phyloP scores from a whole-genome alignment of 805 yeast species.

The Danielia oregonensis region DNA sequence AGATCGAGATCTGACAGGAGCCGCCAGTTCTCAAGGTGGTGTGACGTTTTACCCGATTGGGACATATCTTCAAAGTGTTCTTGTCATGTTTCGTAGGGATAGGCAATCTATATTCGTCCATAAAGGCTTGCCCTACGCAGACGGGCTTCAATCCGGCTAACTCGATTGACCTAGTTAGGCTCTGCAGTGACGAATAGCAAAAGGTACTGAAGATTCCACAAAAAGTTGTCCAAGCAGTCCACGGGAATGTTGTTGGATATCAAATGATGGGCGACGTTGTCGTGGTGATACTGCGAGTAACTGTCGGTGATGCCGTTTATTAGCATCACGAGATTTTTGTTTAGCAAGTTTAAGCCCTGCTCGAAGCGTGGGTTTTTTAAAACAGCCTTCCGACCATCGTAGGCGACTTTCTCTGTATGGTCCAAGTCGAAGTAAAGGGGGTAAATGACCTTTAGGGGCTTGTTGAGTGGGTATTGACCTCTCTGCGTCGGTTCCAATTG shows the following conservation, averaged over 20 bases:
- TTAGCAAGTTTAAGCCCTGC: conserved; percentile 28
- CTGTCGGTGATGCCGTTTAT: conserved; percentile 19
- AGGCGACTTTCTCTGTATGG: conserved; percentile 17
- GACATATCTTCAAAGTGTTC: too few relatives aligned
- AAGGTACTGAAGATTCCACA: conserved; percentile 39
- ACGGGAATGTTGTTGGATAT: conserved; percentile 25
- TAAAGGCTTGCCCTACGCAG: too few relatives aligned
- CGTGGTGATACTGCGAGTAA: conserved; percentile 11
- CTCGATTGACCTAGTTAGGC: too few relatives aligned
- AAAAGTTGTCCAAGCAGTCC: conserved; percentile 37
- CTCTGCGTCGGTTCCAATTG: conserved; percentile 4
- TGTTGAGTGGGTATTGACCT: not conserved
- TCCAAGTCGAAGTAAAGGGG: conserved; percentile 28
- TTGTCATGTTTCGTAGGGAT: too few relatives aligned
- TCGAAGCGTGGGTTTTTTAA: conserved; percentile 28
- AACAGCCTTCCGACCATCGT: conserved; percentile 3
- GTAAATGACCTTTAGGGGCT: conserved; percentile 9
- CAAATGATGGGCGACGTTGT: conserved; percentile 4
- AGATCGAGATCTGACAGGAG: too few relatives aligned
- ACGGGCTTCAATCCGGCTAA: too few relatives aligned
- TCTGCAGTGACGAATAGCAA: conserved; percentile 32
- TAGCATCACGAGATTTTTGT: conserved; percentile 26
- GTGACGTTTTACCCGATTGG: too few relatives aligned
- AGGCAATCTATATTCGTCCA: too few relatives aligned
- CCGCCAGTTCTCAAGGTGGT: too few relatives aligned